Percentiles rank a stretch among this genome's conserved stretches.
These are phyloP conservation scores for Plasmodium cynomolgi DNA, from an alignment of 169 alveolate genomes.

Conservation along the genomic window DNA sequence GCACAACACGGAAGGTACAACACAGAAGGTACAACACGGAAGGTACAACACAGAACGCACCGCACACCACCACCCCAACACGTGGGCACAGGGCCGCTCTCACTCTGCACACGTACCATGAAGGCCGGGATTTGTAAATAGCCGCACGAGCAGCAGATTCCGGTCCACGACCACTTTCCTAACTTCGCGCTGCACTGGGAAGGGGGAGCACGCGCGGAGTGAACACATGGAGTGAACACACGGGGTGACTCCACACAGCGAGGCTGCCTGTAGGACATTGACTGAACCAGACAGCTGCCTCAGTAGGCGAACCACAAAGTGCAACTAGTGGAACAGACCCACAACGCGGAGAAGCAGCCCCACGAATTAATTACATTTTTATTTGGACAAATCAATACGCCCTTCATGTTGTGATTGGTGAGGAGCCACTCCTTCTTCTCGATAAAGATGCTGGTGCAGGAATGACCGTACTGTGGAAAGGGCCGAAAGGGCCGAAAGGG, in stretches of 20 bases:
- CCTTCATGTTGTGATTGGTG: conserved; percentile 44
- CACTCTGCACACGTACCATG: conserved; percentile 18
- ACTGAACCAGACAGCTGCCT: neutral
- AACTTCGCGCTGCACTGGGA: conserved; percentile 34
- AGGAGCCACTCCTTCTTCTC: conserved; percentile 55
- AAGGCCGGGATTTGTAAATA: conserved; percentile 66
- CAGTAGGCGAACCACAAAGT: neutral
- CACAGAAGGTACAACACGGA: no score
- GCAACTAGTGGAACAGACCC: neutral
- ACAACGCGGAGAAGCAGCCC: neutral
- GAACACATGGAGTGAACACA: neutral
- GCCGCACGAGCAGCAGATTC: conserved; percentile 73
- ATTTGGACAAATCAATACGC: conserved; percentile 42
- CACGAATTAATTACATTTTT: neutral
- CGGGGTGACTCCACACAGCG: neutral
- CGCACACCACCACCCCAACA: no score
- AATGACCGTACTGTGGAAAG: conserved; percentile 33
- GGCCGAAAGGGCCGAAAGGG: neutral
- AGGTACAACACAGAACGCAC: no score
- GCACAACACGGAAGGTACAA: no score
- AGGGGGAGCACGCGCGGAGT: neutral
- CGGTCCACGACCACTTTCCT: conserved; percentile 74
- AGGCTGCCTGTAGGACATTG: neutral
- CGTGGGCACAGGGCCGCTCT: neutral
- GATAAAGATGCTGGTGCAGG: conserved; percentile 59